phyloP scores from a whole-genome alignment of 2,329 filamentous ascomycete genomes.

The Ceratocystis lukuohia region DNA sequence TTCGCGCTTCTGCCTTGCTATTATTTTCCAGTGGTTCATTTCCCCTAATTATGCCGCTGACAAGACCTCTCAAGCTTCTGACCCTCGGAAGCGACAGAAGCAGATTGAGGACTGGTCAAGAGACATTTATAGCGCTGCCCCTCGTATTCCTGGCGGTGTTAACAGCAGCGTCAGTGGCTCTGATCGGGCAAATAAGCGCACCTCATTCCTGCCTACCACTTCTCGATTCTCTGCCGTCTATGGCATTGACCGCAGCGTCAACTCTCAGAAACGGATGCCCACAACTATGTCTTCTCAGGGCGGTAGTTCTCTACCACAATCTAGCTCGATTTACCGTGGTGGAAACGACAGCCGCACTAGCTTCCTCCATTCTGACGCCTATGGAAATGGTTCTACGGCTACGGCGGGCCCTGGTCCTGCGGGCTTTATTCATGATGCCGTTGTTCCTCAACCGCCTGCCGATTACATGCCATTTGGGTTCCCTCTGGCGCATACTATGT shows the following conservation, averaged over 20 bases:
- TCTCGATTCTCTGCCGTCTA: constrained; percentile 91
- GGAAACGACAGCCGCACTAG: constrained; percentile 48
- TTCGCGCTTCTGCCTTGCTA: constrained; percentile 74
- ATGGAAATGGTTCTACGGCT: constrained; percentile 39
- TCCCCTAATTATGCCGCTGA: constrained; percentile 70
- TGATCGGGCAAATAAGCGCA: constrained; percentile 66
- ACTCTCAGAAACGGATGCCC: constrained; percentile 41
- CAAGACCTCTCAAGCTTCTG: constrained; percentile 70
- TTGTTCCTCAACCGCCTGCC: constrained; percentile 88
- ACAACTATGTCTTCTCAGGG: constrained; percentile 94
- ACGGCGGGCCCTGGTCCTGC: constrained; percentile 65
- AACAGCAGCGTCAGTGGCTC: constrained; percentile 49
- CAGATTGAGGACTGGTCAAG: constrained; percentile 98
- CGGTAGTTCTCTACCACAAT: constrained; percentile 52
- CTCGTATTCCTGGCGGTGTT: constrained; percentile 63
- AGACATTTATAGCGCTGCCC: constrained; percentile 87
- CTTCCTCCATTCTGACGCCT: constrained; percentile 48
- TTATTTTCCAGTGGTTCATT: constrained; percentile 95
- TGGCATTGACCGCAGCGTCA: constrained; percentile 49
- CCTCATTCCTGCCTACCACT: constrained; percentile 82
- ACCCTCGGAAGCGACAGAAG: constrained; percentile 70
- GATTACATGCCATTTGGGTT: constrained; percentile 98
- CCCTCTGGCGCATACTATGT: constrained; percentile 84
- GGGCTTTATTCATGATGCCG: constrained; percentile 91
- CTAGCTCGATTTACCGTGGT: constrained; percentile 55